These are phyloP conservation scores for Globisporangium alternatum DNA, from an alignment of 352 stramenopile species.

Conservation along the genomic window DNA sequence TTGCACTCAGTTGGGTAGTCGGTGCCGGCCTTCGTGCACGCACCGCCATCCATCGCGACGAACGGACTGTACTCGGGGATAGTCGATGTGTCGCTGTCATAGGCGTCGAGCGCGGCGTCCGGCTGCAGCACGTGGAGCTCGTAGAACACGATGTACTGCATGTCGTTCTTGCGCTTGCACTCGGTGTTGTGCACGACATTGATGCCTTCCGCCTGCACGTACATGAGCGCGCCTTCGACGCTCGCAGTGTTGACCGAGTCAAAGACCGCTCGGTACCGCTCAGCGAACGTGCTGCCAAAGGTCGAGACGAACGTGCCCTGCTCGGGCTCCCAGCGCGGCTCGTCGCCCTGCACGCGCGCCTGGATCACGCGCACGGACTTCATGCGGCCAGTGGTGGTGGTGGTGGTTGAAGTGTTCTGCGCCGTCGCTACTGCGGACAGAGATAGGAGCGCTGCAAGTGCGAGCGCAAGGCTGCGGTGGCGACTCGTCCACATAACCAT, in stretches of 20 bases:
- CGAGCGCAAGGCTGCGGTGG: no score
- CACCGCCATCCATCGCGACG: constrained; percentile 58
- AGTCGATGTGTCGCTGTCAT: constrained; percentile 21
- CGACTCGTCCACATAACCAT: no score
- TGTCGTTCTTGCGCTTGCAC: constrained; percentile 66
- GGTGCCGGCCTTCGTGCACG: constrained; percentile 31
- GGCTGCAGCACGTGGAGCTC: constrained; percentile 54
- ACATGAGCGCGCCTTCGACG: constrained; percentile 81
- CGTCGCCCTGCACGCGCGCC: constrained; percentile 18
- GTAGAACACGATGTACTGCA: constrained; percentile 76
- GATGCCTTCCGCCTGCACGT: constrained; percentile 75
- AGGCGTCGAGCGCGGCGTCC: constrained; percentile 31
- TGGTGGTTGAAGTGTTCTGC: background rate
- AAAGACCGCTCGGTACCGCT: constrained; percentile 40
- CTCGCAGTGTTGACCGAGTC: constrained; percentile 74
- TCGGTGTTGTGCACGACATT: constrained; percentile 31
- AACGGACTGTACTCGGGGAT: constrained; percentile 51
- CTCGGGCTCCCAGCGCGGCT: constrained; percentile 16
- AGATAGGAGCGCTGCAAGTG: background rate
- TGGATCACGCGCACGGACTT: constrained; percentile 14
- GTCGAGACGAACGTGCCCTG: constrained; percentile 16
- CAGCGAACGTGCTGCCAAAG: constrained; percentile 24
- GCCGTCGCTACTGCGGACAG: background rate
- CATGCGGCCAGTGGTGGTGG: background rate
- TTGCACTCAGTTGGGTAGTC: constrained; percentile 25